Evolutionary conservation across 2,329 filamentous ascomycete genomes (phyloP).

Genomic region (Aspergillus japonicus): DNA sequence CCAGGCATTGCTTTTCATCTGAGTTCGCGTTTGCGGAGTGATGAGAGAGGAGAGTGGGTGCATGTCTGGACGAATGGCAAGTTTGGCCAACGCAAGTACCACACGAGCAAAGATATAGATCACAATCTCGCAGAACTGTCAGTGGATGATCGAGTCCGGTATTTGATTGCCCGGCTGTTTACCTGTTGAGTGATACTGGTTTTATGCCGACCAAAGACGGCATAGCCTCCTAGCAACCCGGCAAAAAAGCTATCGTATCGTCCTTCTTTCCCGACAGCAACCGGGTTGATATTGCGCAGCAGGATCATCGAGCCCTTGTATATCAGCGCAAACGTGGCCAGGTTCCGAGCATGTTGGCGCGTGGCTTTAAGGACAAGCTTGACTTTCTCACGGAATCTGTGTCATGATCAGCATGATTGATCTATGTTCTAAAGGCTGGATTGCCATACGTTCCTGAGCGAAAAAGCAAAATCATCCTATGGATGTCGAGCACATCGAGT

Average conservation of each 20-base stretch:
- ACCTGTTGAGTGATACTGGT: constrained; percentile 78
- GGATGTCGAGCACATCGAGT: constrained; percentile 12
- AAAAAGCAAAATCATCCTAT: constrained; percentile 93
- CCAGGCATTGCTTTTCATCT: constrained; percentile 74
- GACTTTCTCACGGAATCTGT: constrained; percentile 70
- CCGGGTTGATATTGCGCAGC: constrained; percentile 59
- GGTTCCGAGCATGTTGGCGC: constrained; percentile 83
- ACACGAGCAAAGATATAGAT: constrained; percentile 97
- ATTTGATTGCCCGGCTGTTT: constrained; percentile 10
- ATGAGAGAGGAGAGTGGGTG: constrained; percentile 42
- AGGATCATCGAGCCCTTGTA: constrained; percentile 83
- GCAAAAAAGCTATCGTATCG: constrained; percentile 82
- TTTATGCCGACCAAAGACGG: constrained; percentile 81
- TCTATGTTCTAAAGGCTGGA: background rate
- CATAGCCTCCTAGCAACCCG: constrained; percentile 84
- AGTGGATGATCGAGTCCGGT: background rate
- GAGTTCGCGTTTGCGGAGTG: constrained; percentile 45
- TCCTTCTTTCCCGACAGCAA: constrained; percentile 56
- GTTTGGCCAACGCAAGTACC: constrained; percentile 75
- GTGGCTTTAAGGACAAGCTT: constrained; percentile 80
- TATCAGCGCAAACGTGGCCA: constrained; percentile 84
- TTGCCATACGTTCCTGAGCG: constrained; percentile 73
- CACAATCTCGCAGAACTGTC: constrained; percentile 66
- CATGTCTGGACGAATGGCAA: constrained; percentile 67
- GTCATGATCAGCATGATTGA: constrained; percentile 8